Conservation (phyloP, 2,329 filamentous ascomycete genomes). For the Pleochaeta shiraiana region DNA sequence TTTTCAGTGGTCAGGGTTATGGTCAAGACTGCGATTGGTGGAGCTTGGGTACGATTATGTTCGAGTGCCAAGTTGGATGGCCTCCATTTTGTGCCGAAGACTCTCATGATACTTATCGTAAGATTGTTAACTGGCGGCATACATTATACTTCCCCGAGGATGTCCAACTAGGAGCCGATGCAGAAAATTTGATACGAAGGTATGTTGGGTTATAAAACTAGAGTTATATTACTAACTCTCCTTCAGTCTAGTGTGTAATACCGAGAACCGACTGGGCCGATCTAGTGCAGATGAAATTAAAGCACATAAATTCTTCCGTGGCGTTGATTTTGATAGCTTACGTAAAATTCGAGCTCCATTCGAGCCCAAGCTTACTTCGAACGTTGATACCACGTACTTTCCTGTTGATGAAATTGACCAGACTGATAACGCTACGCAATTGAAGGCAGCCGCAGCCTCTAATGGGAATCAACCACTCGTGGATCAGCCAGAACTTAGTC, state of each 20-base stretch:
- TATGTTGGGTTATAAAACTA: constrained; percentile 23
- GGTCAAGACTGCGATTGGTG: constrained; percentile 98
- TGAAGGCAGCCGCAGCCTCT: constrained; percentile 48
- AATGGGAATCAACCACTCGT: constrained; percentile 31
- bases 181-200: constrained; percentile 83
- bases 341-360: constrained; percentile 89
- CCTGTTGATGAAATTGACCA: constrained; percentile 97
- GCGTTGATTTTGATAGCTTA: constrained; percentile 84
- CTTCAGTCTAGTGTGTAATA: constrained; percentile 71
- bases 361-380: constrained; percentile 78
- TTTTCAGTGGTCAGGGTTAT: constrained; percentile 93
- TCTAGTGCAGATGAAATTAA: constrained; percentile 84
- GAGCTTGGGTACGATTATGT: constrained; percentile 98
- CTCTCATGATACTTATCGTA: constrained; percentile 91
- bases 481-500: constrained; percentile 78
- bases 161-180: constrained; percentile 68
- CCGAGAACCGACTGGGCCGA: constrained; percentile 75
- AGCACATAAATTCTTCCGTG: constrained; percentile 84
- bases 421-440: constrained; percentile 72
- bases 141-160: constrained; percentile 95
- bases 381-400: constrained; percentile 96
- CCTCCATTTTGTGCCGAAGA: constrained; percentile 98
- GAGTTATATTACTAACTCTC: constrained; percentile 10
- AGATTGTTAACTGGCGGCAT: constrained; percentile 97
- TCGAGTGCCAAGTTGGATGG: constrained; percentile 96